Percentiles rank a stretch among this genome's conserved stretches.
These are phyloP conservation scores for Pycnococcus provasolii DNA, from an alignment of 139 green algal genomes.

Conservation along the genomic window DNA sequence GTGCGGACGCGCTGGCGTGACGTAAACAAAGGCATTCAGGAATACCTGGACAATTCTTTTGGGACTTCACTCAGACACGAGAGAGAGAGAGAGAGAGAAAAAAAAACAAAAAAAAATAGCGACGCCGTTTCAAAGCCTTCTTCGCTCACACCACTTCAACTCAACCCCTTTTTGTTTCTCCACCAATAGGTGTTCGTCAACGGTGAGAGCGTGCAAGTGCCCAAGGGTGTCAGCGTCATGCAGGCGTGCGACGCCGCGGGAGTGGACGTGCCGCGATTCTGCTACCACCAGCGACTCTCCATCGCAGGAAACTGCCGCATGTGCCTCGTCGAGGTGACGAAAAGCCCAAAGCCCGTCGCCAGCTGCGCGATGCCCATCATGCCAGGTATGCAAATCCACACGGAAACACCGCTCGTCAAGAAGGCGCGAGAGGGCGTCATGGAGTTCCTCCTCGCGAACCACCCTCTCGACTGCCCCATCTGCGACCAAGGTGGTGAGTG, in stretches of 20 bases:
- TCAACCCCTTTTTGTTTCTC: too few relatives aligned
- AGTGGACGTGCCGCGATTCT: conserved; percentile 93
- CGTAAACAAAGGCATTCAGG: too few relatives aligned
- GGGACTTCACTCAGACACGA: too few relatives aligned
- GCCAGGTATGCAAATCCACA: conserved; percentile 92
- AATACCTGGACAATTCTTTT: too few relatives aligned
- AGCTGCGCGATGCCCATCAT: conserved; percentile 93
- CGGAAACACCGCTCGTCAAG: conserved; percentile 72
- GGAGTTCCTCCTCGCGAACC: conserved; percentile 91
- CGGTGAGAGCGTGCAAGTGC: conserved; percentile 60
- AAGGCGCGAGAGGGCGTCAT: conserved; percentile 98
- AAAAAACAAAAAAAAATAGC: too few relatives aligned
- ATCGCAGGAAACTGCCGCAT: conserved; percentile 97
- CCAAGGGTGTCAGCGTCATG: conserved; percentile 78
- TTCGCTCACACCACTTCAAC: too few relatives aligned
- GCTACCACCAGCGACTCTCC: conserved; percentile 94
- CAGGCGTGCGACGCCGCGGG: conserved; percentile 90
- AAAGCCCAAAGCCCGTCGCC: conserved; percentile 89
- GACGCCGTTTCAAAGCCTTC: too few relatives aligned
- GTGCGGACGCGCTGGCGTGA: too few relatives aligned
- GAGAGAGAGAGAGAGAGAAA: too few relatives aligned
- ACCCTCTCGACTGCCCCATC: conserved; percentile 98
- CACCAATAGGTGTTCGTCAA: conserved; percentile 60
- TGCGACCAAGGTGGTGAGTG: conserved; percentile 99
- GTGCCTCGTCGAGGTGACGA: conserved; percentile 97